Evolutionary conservation across 192 early-diverging fungal genomes (phyloP), one percentile per base, ranked within the genome.

Genomic region (Coemansia sp.): DNA sequence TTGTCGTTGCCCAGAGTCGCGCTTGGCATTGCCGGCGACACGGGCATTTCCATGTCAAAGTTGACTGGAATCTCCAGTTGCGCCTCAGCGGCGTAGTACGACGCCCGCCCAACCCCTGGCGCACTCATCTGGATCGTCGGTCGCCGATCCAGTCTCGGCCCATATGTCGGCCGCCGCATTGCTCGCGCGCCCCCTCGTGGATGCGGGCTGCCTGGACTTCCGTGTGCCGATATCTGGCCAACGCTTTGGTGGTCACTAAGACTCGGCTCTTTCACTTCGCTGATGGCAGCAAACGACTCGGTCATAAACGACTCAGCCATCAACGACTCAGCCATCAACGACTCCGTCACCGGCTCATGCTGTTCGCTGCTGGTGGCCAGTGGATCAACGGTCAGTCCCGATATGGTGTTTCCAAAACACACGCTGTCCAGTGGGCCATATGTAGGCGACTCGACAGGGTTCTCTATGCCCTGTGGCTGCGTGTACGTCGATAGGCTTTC

Each of bases 61-160:
- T 64, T 77, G 32, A 62, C 65, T 9, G 75, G 75, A 19, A 77
- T 55, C 22, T 77, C 75, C n/a, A 67, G 75, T 49, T 68, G 65
- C 1, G 65, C 9, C 45, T 68, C 65, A 11, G 60, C 60, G 2
- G 65, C 61, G 52, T 71, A 77, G 65, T 77, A 77, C 43, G 75
- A 77, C 8, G 53, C 47, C 22, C 74, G 64, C 16, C 74, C 74
- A 19, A 43, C 35, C 4, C 61, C 61, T 3, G 19, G 20, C 18
- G 32, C 23, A 12, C 54, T 27, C 23, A 53, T 48, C 14, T 55
- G 38, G 22, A 51, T 64, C 18, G 41, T 38, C 13, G 67, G 73
- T 35, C 68, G 67, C 24, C 73, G 68, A 27, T 66, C 68, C 29
- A 51, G 16, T 4, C 73, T 68, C 11, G 63, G 49, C 19, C 67